These are phyloP conservation scores for Penicillium samsonianum DNA, from an alignment of 495 filamentous ascomycete genomes.

Conservation along the genomic window DNA sequence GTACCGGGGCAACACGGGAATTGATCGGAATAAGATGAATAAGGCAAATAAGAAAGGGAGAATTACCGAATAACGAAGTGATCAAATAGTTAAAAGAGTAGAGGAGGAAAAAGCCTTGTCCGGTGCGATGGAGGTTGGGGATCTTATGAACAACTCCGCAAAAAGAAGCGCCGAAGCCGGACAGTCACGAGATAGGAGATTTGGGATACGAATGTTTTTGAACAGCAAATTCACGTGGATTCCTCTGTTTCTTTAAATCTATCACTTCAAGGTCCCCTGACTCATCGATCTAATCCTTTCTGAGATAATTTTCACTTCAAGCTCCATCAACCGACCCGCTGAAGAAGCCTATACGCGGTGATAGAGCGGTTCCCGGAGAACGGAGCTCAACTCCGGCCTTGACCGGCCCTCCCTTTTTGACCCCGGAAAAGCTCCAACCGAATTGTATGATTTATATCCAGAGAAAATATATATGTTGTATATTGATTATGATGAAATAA, in stretches of 20 bases:
- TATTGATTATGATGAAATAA: conserved; percentile 3
- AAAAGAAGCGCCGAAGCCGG: conserved; percentile 43
- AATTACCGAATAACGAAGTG: conserved; percentile 22
- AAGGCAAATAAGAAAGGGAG: conserved; percentile 18
- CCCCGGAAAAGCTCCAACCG: conserved; percentile 22
- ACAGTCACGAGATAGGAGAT: conserved; percentile 29
- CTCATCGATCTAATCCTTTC: conserved; percentile 13
- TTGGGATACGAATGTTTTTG: not conserved
- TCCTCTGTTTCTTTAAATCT: conserved; percentile 4
- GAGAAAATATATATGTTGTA: not conserved
- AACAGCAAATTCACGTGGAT: not conserved
- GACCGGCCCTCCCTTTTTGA: conserved; percentile 15
- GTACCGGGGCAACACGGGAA: conserved; percentile 35
- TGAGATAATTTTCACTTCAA: not conserved
- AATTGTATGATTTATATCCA: conserved; percentile 19
- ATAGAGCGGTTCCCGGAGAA: conserved; percentile 24
- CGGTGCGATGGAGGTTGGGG: conserved; percentile 17
- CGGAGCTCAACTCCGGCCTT: conserved; percentile 25
- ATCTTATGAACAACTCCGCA: conserved; percentile 24
- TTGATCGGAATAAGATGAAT: conserved; percentile 6
- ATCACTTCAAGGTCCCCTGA: not conserved
- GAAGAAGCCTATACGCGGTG: conserved; percentile 4
- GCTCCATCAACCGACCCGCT: conserved; percentile 24
- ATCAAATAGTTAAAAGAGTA: conserved; percentile 10
- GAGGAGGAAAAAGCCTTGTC: conserved; percentile 40